phyloP scores from a whole-genome alignment of 306 rosid species.

The Cucumis hystrix region DNA sequence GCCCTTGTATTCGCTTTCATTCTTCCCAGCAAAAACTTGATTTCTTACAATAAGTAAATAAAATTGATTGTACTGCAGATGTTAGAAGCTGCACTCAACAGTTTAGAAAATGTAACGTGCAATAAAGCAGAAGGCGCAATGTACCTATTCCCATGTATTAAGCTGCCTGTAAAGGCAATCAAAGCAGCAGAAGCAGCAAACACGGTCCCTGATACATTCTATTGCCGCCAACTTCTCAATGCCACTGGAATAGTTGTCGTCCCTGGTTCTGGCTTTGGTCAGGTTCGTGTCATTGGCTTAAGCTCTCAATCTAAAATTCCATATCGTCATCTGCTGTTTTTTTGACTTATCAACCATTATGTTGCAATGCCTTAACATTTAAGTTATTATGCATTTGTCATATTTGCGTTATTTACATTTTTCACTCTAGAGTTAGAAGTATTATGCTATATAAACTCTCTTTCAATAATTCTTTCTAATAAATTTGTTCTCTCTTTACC shows the following conservation, averaged over 20 bases:
- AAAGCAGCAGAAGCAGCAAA: slow-evolving; percentile 67
- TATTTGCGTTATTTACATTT: too few relatives aligned
- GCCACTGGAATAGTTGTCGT: slow-evolving; percentile 84
- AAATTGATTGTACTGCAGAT: slow-evolving; percentile 22
- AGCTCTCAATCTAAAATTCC: not conserved
- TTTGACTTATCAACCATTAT: not conserved
- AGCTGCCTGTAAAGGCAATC: slow-evolving; percentile 60
- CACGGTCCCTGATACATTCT: slow-evolving; percentile 57
- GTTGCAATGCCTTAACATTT: too few relatives aligned
- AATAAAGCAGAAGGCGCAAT: slow-evolving; percentile 95
- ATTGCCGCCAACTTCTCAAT: slow-evolving; percentile 53
- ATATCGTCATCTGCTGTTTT: not conserved
- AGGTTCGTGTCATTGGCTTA: slow-evolving; percentile 33
- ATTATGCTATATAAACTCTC: too few relatives aligned
- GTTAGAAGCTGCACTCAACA: slow-evolving; percentile 60
- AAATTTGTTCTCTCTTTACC: too few relatives aligned
- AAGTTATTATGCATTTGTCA: too few relatives aligned
- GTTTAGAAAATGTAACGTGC: slow-evolving; percentile 73
- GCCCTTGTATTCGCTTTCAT: not conserved
- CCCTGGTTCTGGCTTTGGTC: slow-evolving; percentile 94
- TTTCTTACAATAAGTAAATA: not conserved
- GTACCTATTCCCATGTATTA: slow-evolving; percentile 72
- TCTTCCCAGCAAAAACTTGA: not conserved
- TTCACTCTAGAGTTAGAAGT: too few relatives aligned
- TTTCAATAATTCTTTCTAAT: too few relatives aligned